Evolutionary conservation across 1,284 basidiomycete genomes (phyloP).

Genomic region (Trichosporon inkin): DNA sequence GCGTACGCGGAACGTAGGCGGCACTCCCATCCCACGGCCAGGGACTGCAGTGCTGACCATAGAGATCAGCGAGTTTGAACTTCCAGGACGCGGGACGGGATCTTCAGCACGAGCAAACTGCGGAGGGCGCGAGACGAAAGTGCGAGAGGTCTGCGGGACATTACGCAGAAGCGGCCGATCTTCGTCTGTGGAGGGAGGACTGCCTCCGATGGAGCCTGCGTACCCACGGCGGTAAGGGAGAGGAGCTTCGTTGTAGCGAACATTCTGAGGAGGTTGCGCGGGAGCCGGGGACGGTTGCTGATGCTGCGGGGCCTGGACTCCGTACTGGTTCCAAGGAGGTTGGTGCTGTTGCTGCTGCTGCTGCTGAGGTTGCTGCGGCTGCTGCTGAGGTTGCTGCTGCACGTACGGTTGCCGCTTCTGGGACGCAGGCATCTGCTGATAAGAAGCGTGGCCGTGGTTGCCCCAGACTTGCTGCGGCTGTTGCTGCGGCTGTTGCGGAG

Average conservation of each 20-base stretch:
- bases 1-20: not conserved
- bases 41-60: not conserved
- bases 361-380: not conserved
- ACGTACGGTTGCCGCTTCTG: too few species aligned
- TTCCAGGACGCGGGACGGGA: not conserved
- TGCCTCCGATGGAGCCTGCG: slow-evolving; percentile 25
- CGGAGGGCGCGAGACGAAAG: slow-evolving; percentile 15
- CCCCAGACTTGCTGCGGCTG: too few species aligned
- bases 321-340: slow-evolving; percentile 2
- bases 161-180: slow-evolving; percentile 26
- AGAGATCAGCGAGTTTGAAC: slow-evolving; percentile 11
- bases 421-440: too few species aligned
- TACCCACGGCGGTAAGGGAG: not conserved
- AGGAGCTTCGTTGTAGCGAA: not conserved
- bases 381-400: not conserved
- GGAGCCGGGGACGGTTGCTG: not conserved
- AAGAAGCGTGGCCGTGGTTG: too few species aligned
- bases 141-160: slow-evolving; percentile 12
- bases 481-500: too few species aligned
- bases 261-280: not conserved
- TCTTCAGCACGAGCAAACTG: slow-evolving; percentile 5
- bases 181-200: slow-evolving; percentile 36
- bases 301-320: not conserved
- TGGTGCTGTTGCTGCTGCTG: not conserved
- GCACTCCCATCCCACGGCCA: not conserved